Evolutionary conservation across 2,329 filamentous ascomycete genomes (phyloP).

Genomic region (Sordariomycetes sp.): DNA sequence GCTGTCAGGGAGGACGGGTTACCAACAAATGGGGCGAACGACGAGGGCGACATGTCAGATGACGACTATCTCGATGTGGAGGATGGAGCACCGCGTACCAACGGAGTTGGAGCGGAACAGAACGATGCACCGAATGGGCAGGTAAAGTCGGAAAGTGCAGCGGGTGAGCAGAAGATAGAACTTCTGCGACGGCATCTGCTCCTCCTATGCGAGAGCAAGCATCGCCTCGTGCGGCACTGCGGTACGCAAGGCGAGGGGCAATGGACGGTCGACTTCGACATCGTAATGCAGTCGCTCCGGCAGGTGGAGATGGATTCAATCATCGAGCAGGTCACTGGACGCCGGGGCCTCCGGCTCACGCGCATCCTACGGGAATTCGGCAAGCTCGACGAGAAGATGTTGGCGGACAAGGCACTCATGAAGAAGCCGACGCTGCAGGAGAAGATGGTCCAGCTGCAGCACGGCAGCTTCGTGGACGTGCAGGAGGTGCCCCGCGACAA

Average conservation of each 20-base stretch:
- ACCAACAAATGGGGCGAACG: neutral
- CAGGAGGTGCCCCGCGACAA: conserved; percentile 91
- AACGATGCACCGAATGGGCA: conserved; percentile 18
- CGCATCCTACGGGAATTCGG: conserved; percentile 77
- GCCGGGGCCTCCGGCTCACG: conserved; percentile 66
- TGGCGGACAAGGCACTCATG: conserved; percentile 70
- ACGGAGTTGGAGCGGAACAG: conserved; percentile 7
- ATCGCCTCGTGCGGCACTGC: conserved; percentile 55
- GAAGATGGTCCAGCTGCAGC: conserved; percentile 74
- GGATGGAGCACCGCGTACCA: neutral
- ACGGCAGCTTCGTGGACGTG: conserved; percentile 74
- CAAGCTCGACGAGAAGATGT: conserved; percentile 86
- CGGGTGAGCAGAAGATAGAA: conserved; percentile 32
- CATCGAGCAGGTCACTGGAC: conserved; percentile 65
- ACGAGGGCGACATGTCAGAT: conserved; percentile 6
- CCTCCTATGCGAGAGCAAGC: conserved; percentile 55
- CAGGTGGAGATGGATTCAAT: conserved; percentile 72
- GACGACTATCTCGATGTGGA: conserved; percentile 19
- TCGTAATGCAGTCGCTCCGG: conserved; percentile 55
- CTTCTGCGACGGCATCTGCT: conserved; percentile 51
- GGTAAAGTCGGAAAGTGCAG: conserved; percentile 38
- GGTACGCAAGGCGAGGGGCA: conserved; percentile 50
- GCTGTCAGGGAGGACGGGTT: neutral
- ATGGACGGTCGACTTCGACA: conserved; percentile 77
- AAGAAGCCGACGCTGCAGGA: conserved; percentile 74